A percentile compares a stretch with the other conserved stretches of the same genome.
These are phyloP conservation scores for Quercus dentata DNA, from an alignment of 306 rosid genomes.

Conservation along the genomic window DNA sequence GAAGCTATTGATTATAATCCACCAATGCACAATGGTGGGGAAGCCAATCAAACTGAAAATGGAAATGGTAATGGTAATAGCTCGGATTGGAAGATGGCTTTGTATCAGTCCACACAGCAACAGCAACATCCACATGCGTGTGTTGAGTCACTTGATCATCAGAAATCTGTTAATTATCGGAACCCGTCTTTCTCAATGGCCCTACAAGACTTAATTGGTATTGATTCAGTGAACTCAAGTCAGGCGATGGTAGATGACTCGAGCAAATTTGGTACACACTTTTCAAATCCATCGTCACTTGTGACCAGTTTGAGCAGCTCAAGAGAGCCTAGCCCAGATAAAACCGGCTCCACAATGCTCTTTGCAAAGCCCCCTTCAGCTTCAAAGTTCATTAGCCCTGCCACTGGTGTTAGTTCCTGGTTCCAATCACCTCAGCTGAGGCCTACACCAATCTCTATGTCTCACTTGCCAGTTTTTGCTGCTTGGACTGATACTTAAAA, in stretches of 20 bases:
- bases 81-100: constrained; percentile 57
- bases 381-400: constrained; percentile 38
- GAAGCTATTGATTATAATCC: constrained; percentile 33
- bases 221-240: constrained; percentile 41
- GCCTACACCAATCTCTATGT: constrained; percentile 61
- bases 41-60: constrained; percentile 21
- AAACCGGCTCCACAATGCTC: constrained; percentile 38
- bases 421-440: constrained; percentile 67
- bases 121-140: constrained; percentile 25
- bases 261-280: constrained; percentile 44
- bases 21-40: constrained; percentile 27
- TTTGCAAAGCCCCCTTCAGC: constrained; percentile 55
- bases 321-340: constrained; percentile 87
- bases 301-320: constrained; percentile 81
- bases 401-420: constrained; percentile 56
- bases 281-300: constrained; percentile 72
- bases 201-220: constrained; percentile 56
- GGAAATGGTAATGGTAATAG: constrained; percentile 24
- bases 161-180: constrained; percentile 45
- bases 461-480: constrained; percentile 84
- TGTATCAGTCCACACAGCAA: constrained; percentile 32
- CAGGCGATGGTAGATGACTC: constrained; percentile 38
- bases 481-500: constrained; percentile 74
- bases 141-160: constrained; percentile 32
- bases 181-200: constrained; percentile 48